These are phyloP conservation scores for Capsella rubella DNA, from an alignment of 441 rosid genomes.

Conservation along the genomic window DNA sequence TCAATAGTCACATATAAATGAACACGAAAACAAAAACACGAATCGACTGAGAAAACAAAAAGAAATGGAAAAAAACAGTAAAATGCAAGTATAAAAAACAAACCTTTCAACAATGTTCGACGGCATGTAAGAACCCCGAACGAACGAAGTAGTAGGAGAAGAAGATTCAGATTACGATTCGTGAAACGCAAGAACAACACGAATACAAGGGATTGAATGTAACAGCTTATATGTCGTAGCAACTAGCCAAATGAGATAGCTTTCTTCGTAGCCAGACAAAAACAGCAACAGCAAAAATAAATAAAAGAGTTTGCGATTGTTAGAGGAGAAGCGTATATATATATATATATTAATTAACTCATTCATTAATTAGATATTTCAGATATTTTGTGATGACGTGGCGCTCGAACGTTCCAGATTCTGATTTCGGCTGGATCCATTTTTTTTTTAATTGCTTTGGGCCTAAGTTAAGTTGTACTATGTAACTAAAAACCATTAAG, in stretches of 20 bases:
- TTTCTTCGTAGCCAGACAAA: neutral
- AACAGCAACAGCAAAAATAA: neutral
- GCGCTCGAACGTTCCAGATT: conserved; percentile 28
- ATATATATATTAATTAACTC: neutral
- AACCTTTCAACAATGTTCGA: conserved; percentile 39
- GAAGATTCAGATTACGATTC: conserved; percentile 5
- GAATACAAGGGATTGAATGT: neutral
- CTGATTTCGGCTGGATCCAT: conserved; percentile 34
- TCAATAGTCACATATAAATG: neutral
- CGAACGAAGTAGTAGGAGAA: conserved; percentile 10
- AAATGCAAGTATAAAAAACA: neutral
- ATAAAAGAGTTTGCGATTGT: neutral
- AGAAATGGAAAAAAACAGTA: neutral
- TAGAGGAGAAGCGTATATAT: conserved; percentile 2
- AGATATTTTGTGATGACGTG: conserved; percentile 44
- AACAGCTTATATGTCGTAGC: neutral
- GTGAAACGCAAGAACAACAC: neutral
- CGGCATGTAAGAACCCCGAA: conserved; percentile 30
- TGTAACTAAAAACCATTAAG: too few relatives aligned
- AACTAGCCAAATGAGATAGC: neutral
- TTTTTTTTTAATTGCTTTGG: conserved; percentile 35
- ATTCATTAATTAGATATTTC: conserved; percentile 12
- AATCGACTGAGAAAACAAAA: neutral
- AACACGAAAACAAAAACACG: neutral
- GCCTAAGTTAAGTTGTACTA: conserved; percentile 31